Evolutionary conservation across 257 asterid genomes (phyloP).

Genomic region (Eucommia ulmoides): DNA sequence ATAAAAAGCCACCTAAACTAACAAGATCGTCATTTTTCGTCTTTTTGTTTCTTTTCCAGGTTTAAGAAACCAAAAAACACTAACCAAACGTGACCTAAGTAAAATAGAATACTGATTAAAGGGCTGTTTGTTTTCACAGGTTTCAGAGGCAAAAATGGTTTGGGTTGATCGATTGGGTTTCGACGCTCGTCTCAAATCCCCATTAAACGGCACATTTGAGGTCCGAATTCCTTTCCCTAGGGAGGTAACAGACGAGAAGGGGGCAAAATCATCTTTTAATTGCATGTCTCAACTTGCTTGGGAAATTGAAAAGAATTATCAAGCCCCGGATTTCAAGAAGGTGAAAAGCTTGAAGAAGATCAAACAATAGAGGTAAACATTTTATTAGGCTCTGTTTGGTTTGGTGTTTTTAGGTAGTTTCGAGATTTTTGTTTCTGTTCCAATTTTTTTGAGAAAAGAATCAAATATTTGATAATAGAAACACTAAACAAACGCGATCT

Average conservation of each 20-base stretch:
- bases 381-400: too few species aligned
- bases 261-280: slow-evolving; percentile 94
- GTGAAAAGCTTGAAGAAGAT: slow-evolving; percentile 58
- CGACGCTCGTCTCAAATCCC: slow-evolving; percentile 52
- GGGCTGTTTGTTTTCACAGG: slow-evolving; percentile 41
- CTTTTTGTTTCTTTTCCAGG: slow-evolving; percentile 5
- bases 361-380: slow-evolving; percentile 15
- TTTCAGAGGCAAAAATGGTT: slow-evolving; percentile 71
- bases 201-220: slow-evolving; percentile 49
- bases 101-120: too few species aligned
- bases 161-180: slow-evolving; percentile 95
- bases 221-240: slow-evolving; percentile 89
- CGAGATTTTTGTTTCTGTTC: too few species aligned
- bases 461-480: too few species aligned
- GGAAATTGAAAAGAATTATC: slow-evolving; percentile 80
- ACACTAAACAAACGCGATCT: too few species aligned
- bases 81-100: too few species aligned
- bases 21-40: neutral
- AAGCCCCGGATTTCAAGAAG: slow-evolving; percentile 46
- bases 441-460: too few species aligned
- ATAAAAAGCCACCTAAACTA: too few species aligned
- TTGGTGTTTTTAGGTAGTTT: too few species aligned
- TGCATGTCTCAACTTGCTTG: slow-evolving; percentile 96
- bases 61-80: too few species aligned
- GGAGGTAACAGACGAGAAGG: slow-evolving; percentile 77